Base-by-base conservation (phyloP, 495 filamentous ascomycete genomes). In the Penicillium pulvis region DNA sequence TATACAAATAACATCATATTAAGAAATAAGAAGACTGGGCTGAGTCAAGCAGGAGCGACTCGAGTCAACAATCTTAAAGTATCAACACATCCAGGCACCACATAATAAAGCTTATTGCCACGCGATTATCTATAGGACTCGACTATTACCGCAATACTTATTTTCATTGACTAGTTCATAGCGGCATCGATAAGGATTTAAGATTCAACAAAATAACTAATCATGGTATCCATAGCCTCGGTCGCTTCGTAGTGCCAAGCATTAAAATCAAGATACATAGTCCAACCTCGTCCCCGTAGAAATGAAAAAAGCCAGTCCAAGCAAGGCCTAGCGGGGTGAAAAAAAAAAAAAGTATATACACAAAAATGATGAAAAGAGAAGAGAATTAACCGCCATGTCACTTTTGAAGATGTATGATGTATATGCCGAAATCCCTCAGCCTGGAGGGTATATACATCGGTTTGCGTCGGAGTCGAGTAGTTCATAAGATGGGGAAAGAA, bases 221-320 rank as follows among this genome's bases (percentile, higher is more conserved):
- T 71, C 71, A 59, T 71, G 61, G 64, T 69, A 70, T 65, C 62
- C 60, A 63, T 71, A 67, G 60, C 59, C 62, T 66, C 56, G 55
- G 47, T 62, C 62, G 55, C 60, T 62, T 69, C 61, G 57, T 57
- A 55, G 45, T 64, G 31, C 58, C 58, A 61, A 65, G 55, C 59
- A 60, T 58, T 56, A 67, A 67, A 58, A 52, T 52, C 51, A 60
- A 55, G 56, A 55, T 56, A 52, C 23, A 49, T 53, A 35, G 62
- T 33, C 47, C 56, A 53, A 59, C 30, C 55, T 52, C 50, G 31
- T 46, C 52, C 12, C 24, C n/a, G 39, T 16, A 57, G 39, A 64
- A 56, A 58, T 23, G 57, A 28, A 53, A 59, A 23, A 55, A 36
- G 39, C 36, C 41, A 51, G 33, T 10, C 33, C 33, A 14, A 48